Base-by-base conservation (phyloP, 768 basidiomycete species). In the Rhizopogon rudus region DNA sequence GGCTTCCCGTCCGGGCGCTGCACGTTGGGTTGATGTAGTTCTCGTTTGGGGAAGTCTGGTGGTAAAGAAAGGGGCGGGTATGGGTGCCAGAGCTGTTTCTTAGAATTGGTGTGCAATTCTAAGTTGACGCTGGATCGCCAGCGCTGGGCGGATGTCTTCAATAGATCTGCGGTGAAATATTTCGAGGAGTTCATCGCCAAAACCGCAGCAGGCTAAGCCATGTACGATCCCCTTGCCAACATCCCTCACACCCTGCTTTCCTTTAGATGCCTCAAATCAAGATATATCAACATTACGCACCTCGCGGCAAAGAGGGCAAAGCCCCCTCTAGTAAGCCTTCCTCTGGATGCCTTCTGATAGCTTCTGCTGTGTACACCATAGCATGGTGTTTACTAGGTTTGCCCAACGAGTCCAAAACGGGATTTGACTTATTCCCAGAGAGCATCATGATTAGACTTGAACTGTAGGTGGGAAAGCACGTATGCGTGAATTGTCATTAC, bases 41-140 rank as follows among this genome's bases (percentile, higher is more conserved):
- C 39, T 61, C 49, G 44, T 25, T 61, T 50, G 6, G 65, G 67
- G 51, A 65, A 69, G 41, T 48, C 44, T 5, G 25, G 25, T 25
- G 62, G 67, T 13, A 68, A 14, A 6, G 52, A 49, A 35, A 62
- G 35, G 1, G 58, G 43, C 2, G 60, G 57, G 49, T 49, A 52
- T 8, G 56, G 41, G 29, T 46, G 43, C n/a, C 53, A 20, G 2
- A 2, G 20, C 20, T 2, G 51, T 22, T 61, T 59, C 53, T 50
- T 55, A 5, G 64, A 56, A 52, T 69, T 67, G 7, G 67, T 63
- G 48, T 59, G 60, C 12, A 70, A 51, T 44, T 69, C 67, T 6
- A 42, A 42, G 52, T 65, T 65, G 33, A 69, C 48, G 1, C 52
- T 56, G 13, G 50, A 50, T 12, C 66, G 61, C 67, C 67, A 70